Evolutionary conservation across 2,329 filamentous ascomycete species (phyloP).

Genomic region (Fonsecaea pedrosoi): DNA sequence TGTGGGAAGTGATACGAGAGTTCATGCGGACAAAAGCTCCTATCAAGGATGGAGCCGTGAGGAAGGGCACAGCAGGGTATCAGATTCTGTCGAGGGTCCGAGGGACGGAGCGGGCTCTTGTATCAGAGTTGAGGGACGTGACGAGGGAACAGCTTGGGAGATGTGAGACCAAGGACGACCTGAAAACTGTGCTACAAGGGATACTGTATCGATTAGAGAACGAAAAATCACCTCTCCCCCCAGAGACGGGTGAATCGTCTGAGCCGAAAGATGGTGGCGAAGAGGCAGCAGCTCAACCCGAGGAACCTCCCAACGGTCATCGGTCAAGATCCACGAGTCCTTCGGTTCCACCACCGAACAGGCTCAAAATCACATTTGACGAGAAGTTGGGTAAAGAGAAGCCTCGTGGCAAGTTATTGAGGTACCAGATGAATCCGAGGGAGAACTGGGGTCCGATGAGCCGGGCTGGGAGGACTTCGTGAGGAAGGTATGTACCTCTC

Average conservation of each 20-base stretch:
- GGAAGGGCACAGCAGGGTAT: conserved; percentile 72
- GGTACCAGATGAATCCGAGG: conserved; percentile 88
- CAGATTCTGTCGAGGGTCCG: conserved; percentile 64
- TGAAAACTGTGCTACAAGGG: conserved; percentile 53
- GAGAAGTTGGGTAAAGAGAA: conserved; percentile 75
- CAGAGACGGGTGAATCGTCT: conserved; percentile 30
- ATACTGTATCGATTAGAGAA: conserved; percentile 49
- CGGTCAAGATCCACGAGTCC: conserved; percentile 34
- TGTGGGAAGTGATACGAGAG: conserved; percentile 94
- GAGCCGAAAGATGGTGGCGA: conserved; percentile 39
- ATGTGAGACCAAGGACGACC: conserved; percentile 46
- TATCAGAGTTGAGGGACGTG: conserved; percentile 48
- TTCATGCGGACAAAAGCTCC: conserved; percentile 84
- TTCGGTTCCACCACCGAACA: conserved; percentile 43
- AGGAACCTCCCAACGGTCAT: neutral
- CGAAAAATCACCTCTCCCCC: conserved; percentile 15
- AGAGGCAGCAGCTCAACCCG: neutral
- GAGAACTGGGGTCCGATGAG: conserved; percentile 92
- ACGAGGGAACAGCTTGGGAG: conserved; percentile 45
- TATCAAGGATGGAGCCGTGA: conserved; percentile 74
- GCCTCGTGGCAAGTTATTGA: conserved; percentile 71
- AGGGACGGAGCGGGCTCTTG: conserved; percentile 43
- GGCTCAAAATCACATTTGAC: conserved; percentile 76
- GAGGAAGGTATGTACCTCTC: conserved; percentile 3
- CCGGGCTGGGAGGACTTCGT: conserved; percentile 44